Evolutionary conservation across 192 early-diverging fungal species (phyloP).

Genomic region (Backusella morwellensis): DNA sequence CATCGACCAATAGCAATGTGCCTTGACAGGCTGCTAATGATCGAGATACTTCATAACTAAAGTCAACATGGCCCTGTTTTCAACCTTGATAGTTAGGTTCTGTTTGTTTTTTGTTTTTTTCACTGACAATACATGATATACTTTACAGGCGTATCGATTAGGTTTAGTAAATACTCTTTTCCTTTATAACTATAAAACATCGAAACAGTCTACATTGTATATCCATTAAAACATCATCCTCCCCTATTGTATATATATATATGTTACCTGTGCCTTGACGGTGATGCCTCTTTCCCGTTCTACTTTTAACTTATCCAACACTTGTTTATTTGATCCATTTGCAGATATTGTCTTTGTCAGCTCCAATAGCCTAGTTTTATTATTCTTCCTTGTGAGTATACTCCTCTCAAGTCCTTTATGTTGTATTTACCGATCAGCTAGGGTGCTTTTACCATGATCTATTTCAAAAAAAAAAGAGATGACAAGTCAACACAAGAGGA

Average conservation of each 20-base stretch:
- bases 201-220: conserved; percentile 64
- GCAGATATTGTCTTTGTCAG: conserved; percentile 81
- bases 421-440: conserved; percentile 73
- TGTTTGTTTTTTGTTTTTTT: too few relatives aligned
- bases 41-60: conserved; percentile 94
- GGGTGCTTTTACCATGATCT: conserved; percentile 90
- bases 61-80: conserved; percentile 80
- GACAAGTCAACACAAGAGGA: too few relatives aligned
- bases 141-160: conserved; percentile 92
- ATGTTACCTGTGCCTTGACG: conserved; percentile 87
- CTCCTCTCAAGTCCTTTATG: too few relatives aligned
- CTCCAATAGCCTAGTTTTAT: conserved; percentile 71
- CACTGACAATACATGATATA: background rate
- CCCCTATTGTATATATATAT: background rate
- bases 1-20: conserved; percentile 88
- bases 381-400: too few relatives aligned
- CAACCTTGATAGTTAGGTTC: background rate
- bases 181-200: conserved; percentile 91
- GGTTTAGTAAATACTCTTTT: conserved; percentile 82
- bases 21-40: conserved; percentile 94
- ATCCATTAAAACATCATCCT: background rate
- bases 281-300: conserved; percentile 97
- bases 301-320: conserved; percentile 94
- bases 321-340: conserved; percentile 75
- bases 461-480: background rate